phyloP scores from a whole-genome alignment of 2,329 filamentous ascomycete species.

The Berkeleyomyces rouxiae region DNA sequence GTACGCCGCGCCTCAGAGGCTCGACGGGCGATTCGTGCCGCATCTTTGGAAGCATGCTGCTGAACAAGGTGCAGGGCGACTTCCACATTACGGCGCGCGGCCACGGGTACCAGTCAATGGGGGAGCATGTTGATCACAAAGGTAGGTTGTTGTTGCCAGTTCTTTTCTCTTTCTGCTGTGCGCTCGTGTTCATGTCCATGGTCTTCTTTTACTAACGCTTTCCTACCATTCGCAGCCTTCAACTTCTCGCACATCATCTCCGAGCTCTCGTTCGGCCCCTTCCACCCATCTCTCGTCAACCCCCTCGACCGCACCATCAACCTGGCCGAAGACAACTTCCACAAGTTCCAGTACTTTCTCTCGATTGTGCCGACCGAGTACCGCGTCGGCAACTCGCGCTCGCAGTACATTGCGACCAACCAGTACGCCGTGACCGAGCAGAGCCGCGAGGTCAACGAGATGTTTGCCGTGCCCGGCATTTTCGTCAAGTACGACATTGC shows the following conservation, averaged over 20 bases:
- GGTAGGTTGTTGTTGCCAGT: constrained; percentile 32
- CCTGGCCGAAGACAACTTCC: constrained; percentile 58
- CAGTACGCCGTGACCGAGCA: constrained; percentile 96
- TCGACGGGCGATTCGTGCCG: constrained; percentile 56
- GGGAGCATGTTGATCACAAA: constrained; percentile 60
- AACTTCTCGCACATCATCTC: constrained; percentile 97
- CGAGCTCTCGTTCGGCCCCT: constrained; percentile 92
- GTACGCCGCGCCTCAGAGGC: constrained; percentile 53
- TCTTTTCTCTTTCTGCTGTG: constrained; percentile 14
- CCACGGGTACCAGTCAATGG: constrained; percentile 79
- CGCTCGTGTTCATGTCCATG: neutral
- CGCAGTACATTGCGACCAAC: constrained; percentile 53
- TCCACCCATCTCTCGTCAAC: constrained; percentile 84
- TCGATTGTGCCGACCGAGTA: constrained; percentile 91
- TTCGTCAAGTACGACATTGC: constrained; percentile 99
- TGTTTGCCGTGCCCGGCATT: constrained; percentile 57
- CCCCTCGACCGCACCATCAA: constrained; percentile 86
- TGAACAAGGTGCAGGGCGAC: constrained; percentile 95
- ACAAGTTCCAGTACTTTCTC: constrained; percentile 96
- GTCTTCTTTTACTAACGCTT: constrained; percentile 15
- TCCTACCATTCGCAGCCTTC: constrained; percentile 42
- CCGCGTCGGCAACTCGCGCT: constrained; percentile 37
- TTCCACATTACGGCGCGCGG: constrained; percentile 94
- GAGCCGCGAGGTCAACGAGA: constrained; percentile 52
- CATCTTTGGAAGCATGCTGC: constrained; percentile 73